Evolutionary conservation across 2,329 filamentous ascomycete genomes (phyloP).

Genomic region (Calonectria pseudoturangicola): DNA sequence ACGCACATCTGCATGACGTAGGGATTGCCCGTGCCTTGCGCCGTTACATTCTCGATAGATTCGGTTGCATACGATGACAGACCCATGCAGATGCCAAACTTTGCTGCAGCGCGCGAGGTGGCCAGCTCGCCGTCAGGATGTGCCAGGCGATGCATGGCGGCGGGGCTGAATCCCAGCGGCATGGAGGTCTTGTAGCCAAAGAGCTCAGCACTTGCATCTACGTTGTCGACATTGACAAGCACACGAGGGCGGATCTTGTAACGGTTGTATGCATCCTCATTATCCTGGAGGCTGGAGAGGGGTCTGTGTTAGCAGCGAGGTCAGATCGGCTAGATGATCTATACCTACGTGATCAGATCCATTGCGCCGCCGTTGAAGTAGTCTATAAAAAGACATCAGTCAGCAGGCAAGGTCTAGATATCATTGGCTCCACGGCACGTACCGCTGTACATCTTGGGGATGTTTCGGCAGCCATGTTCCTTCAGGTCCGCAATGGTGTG

Average conservation of each 20-base stretch:
- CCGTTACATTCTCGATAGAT: conserved; percentile 49
- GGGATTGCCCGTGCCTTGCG: conserved; percentile 46
- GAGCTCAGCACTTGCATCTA: conserved; percentile 48
- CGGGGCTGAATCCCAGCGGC: conserved; percentile 72
- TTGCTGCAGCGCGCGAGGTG: conserved; percentile 64
- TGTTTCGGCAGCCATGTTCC: conserved; percentile 40
- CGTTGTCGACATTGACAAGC: conserved; percentile 50
- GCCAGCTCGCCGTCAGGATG: conserved; percentile 71
- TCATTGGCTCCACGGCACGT: background rate
- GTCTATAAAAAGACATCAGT: conserved; percentile 56
- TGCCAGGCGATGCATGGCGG: conserved; percentile 73
- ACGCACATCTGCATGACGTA: conserved; percentile 54
- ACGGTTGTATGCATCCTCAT: conserved; percentile 70
- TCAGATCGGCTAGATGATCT: background rate
- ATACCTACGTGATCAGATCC: conserved; percentile 59
- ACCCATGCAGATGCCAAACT: conserved; percentile 55
- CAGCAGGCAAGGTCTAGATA: background rate
- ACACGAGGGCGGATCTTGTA: conserved; percentile 67
- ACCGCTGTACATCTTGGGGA: conserved; percentile 50
- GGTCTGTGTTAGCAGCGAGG: background rate
- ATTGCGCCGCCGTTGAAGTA: conserved; percentile 76
- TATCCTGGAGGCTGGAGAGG: conserved; percentile 67
- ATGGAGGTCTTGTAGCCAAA: conserved; percentile 61
- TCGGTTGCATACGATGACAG: conserved; percentile 51
- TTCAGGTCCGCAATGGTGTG: conserved; percentile 48